Conservation (phyloP, 1,139 yeast genomes). For the Geotrichum aggregatum region DNA sequence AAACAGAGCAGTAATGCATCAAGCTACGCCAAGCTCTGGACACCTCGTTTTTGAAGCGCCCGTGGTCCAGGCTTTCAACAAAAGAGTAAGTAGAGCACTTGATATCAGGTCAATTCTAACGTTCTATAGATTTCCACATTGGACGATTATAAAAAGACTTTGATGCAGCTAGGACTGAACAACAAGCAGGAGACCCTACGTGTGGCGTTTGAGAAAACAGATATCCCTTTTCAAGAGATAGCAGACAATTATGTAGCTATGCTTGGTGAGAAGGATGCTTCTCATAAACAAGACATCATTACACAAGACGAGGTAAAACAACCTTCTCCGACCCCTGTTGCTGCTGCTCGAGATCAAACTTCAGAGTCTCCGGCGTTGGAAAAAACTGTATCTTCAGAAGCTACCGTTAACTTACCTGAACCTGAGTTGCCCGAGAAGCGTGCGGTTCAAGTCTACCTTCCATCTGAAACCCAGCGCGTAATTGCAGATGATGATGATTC, state of each 20-base stretch:
- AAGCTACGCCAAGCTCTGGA: slow-evolving; percentile 20
- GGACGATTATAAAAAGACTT: slow-evolving; percentile 27
- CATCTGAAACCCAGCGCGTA: slow-evolving; percentile 19
- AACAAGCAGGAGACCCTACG: slow-evolving; percentile 30
- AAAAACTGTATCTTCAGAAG: not conserved
- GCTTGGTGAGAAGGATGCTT: not conserved
- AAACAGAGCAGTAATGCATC: slow-evolving; percentile 23
- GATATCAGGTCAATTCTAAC: not conserved
- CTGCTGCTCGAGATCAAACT: not conserved
- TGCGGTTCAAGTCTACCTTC: slow-evolving; percentile 27
- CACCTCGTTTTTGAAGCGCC: slow-evolving; percentile 29
- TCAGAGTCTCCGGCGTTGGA: not conserved
- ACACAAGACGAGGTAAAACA: not conserved
- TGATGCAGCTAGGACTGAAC: slow-evolving; percentile 30
- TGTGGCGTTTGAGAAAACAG: slow-evolving; percentile 29
- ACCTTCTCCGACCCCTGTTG: not conserved
- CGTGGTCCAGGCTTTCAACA: slow-evolving; percentile 30
- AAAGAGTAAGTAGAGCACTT: slow-evolving; percentile 11
- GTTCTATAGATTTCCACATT: slow-evolving; percentile 20
- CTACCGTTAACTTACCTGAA: slow-evolving; percentile 3
- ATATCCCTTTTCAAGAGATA: slow-evolving; percentile 27
- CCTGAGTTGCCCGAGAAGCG: slow-evolving; percentile 14
- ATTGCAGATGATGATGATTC: slow-evolving; percentile 27
- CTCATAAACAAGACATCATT: not conserved
- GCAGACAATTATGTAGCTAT: slow-evolving; percentile 23